A percentile compares a stretch with the other conserved stretches of the same genome.
Evolutionary conservation across 2,329 filamentous ascomycete species (phyloP).

Genomic region (Geosmithia flava): DNA sequence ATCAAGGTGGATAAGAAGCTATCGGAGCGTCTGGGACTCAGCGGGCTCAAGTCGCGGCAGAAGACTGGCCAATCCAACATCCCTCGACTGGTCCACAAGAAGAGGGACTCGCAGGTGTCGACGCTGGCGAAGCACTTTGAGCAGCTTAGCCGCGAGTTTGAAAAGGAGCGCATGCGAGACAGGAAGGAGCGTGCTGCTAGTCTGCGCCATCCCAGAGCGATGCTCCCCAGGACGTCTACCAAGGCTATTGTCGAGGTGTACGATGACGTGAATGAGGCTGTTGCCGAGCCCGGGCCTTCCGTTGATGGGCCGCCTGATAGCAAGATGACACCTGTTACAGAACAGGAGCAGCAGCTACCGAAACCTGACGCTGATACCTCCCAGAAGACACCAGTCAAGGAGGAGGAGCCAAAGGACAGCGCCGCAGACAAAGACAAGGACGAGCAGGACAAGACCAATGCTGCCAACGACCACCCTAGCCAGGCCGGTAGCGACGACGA

Average conservation of each 20-base stretch:
- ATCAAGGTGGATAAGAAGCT: constrained; percentile 60
- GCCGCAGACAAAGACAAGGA: constrained; percentile 1
- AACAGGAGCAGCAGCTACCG: neutral
- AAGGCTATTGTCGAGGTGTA: constrained; percentile 95
- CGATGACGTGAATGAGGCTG: constrained; percentile 83
- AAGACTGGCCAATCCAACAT: constrained; percentile 64
- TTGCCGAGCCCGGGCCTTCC: constrained; percentile 50
- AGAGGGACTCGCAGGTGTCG: constrained; percentile 68
- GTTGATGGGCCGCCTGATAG: constrained; percentile 1
- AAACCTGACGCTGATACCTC: neutral
- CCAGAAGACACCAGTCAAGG: too few relatives aligned
- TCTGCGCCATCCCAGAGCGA: constrained; percentile 62
- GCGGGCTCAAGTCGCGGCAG: constrained; percentile 46
- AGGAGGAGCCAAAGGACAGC: constrained; percentile 4
- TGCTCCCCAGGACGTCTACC: constrained; percentile 76
- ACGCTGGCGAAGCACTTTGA: constrained; percentile 94
- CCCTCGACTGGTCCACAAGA: constrained; percentile 71
- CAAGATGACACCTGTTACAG: neutral
- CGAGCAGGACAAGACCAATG: constrained; percentile 9
- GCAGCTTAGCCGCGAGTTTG: constrained; percentile 90
- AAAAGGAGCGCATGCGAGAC: constrained; percentile 84
- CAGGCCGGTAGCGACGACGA: constrained; percentile 59
- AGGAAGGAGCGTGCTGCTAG: constrained; percentile 69
- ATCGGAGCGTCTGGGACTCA: constrained; percentile 57
- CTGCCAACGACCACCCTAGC: constrained; percentile 17